These are phyloP conservation scores for Delonix regia DNA, from an alignment of 306 rosid genomes.

Conservation along the genomic window DNA sequence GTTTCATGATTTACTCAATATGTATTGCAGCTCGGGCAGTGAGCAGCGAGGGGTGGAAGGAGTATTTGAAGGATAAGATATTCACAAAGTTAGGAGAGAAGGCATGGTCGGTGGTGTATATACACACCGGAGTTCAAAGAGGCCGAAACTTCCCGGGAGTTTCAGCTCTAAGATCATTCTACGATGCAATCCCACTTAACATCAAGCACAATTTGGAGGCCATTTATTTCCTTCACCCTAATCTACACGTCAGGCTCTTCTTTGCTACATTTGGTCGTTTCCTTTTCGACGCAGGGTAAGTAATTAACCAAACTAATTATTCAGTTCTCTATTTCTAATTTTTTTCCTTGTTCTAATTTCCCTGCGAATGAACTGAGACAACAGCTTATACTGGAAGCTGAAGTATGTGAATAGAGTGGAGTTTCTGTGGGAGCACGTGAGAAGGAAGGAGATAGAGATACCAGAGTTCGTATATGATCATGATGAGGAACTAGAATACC, in stretches of 20 bases:
- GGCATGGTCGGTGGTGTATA: neutral
- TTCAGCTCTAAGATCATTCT: neutral
- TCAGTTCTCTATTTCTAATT: too few relatives aligned
- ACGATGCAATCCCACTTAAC: neutral
- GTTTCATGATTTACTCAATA: neutral
- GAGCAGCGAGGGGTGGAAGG: neutral
- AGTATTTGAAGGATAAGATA: neutral
- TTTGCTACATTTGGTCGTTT: neutral
- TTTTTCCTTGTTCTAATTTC: too few relatives aligned
- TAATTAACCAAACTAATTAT: neutral
- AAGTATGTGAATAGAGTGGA: constrained; percentile 5
- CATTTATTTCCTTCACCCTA: neutral
- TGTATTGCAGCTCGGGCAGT: neutral
- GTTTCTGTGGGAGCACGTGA: constrained; percentile 16
- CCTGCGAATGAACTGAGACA: neutral
- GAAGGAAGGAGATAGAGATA: neutral
- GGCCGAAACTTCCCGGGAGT: neutral
- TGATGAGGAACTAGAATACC: neutral
- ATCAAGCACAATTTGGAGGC: neutral
- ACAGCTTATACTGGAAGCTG: neutral
- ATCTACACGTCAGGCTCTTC: neutral
- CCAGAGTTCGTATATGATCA: neutral
- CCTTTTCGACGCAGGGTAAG: neutral
- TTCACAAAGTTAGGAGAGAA: neutral
- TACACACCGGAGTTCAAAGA: neutral